Base-by-base conservation (phyloP, 306 rosid species). In the Rosa persica region DNA sequence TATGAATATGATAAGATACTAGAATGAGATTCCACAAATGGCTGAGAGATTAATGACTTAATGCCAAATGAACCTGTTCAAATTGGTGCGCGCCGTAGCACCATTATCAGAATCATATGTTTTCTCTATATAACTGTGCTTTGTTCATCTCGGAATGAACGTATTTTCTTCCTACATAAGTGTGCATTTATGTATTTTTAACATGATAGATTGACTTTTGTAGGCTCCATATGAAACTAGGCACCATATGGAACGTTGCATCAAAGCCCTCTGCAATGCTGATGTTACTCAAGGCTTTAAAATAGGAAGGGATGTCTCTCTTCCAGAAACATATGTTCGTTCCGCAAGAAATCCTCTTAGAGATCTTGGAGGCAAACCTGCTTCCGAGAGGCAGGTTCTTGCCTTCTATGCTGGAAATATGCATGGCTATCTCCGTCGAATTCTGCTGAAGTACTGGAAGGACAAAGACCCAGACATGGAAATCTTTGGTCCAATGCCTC, bases 201-300 rank as follows among this genome's bases (percentile, higher is more conserved):
- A 74, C 66, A 51, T 49, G 70, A 72, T 73, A 34, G 38, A 49
- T 42, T 72, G 36, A 77, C 12, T 84, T 22, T 73, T 82, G 49
- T 80, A 92, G 98, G 97, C 98, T 81, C 97, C 98, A 36, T 94
- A 94, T 25, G 97, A 92, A 83, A 90, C 97, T 73, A 92, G 97
- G 87, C 98, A 92, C 89, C 98, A 94, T 65, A 92, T 94, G 98
- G 98, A 94, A 77, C 90, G 81, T 86, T 92, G 97, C 89, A 87
- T 92, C 74, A 94, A 92, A 83, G 97, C 97, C 58, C 92, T 94
- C 54, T 94, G 98, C 87, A 94, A 90, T 83, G 92, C 97, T 39
- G 97, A 94, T 85, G 97, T 92, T 48, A 94, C 95, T 25, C 82
- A 74, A 55, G 98, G 95, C 82, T 94, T 92, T 84, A 92, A 92